Conservation (phyloP, 202 grass and related monocot genomes). For the Panicum hallii region DNA sequence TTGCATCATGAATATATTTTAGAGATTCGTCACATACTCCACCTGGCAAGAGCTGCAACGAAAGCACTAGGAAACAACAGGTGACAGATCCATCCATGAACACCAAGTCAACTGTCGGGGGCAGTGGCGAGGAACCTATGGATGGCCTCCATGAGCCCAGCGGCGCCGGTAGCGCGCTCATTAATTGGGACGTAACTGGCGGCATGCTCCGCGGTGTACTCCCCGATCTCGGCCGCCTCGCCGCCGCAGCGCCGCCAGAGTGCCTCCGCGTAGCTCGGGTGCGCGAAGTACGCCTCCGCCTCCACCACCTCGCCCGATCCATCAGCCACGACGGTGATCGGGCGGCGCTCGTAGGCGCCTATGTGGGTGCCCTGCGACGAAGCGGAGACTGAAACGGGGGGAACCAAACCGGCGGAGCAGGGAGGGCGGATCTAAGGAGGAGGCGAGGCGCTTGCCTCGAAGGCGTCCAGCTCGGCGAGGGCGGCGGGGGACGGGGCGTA, state of each 20-base stretch:
- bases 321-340: conserved; percentile 40
- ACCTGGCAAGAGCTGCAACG: background rate
- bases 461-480: conserved; percentile 57
- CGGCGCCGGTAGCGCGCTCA: conserved; percentile 38
- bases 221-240: conserved; percentile 50
- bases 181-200: conserved; percentile 52
- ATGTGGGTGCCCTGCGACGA: conserved; percentile 52
- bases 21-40: background rate
- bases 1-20: background rate
- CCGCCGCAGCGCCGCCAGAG: conserved; percentile 72
- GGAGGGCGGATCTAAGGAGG: background rate
- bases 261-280: conserved; percentile 66
- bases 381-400: background rate
- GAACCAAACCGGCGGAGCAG: background rate
- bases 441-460: conserved; percentile 47
- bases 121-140: conserved; percentile 35
- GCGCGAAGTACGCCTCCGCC: conserved; percentile 75
- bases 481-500: conserved; percentile 51
- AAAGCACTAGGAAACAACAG: conserved; percentile 13
- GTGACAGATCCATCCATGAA: background rate
- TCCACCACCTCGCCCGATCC: conserved; percentile 29
- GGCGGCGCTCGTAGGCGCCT: conserved; percentile 72
- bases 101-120: background rate
- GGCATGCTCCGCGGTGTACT: conserved; percentile 61
- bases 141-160: conserved; percentile 55